phyloP scores from a whole-genome alignment of 176 grass and related monocot genomes.

The Juncus inflexus region DNA sequence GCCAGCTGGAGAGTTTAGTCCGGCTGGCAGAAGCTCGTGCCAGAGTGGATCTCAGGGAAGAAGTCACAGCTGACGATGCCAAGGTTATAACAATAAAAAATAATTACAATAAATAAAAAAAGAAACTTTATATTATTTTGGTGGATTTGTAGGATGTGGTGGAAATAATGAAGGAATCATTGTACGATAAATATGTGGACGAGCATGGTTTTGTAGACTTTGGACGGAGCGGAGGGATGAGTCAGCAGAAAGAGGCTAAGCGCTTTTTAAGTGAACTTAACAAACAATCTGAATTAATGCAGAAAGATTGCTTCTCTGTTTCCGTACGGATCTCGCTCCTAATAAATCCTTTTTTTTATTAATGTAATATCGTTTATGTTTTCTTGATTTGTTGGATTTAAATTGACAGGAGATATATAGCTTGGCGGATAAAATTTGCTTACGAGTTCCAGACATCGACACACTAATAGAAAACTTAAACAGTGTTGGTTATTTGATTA shows the following conservation, averaged over 20 bases:
- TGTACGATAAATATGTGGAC: slow-evolving; percentile 86
- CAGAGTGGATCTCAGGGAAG: slow-evolving; percentile 80
- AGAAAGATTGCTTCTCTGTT: slow-evolving; percentile 67
- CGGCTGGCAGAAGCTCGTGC: slow-evolving; percentile 93
- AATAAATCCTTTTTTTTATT: neutral
- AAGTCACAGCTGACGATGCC: slow-evolving; percentile 76
- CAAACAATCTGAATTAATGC: slow-evolving; percentile 59
- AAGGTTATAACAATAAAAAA: slow-evolving; percentile 11
- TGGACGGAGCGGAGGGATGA: slow-evolving; percentile 78
- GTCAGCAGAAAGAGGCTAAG: slow-evolving; percentile 49
- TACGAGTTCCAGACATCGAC: slow-evolving; percentile 61
- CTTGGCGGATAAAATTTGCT: slow-evolving; percentile 64
- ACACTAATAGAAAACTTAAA: slow-evolving; percentile 53
- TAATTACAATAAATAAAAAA: neutral
- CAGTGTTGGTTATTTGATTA: slow-evolving; percentile 35
- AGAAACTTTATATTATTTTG: slow-evolving; percentile 17
- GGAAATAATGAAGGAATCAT: slow-evolving; percentile 67
- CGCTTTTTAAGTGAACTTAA: slow-evolving; percentile 52
- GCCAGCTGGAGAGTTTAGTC: slow-evolving; percentile 87
- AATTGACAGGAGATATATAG: slow-evolving; percentile 47
- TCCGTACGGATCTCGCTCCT: slow-evolving; percentile 37
- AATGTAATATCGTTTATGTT: neutral
- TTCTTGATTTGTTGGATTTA: neutral
- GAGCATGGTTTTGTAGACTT: slow-evolving; percentile 69
- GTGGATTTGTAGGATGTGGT: slow-evolving; percentile 62